Conservation (phyloP, 139 green algal genomes). For the Tetraselmis chui region DNA sequence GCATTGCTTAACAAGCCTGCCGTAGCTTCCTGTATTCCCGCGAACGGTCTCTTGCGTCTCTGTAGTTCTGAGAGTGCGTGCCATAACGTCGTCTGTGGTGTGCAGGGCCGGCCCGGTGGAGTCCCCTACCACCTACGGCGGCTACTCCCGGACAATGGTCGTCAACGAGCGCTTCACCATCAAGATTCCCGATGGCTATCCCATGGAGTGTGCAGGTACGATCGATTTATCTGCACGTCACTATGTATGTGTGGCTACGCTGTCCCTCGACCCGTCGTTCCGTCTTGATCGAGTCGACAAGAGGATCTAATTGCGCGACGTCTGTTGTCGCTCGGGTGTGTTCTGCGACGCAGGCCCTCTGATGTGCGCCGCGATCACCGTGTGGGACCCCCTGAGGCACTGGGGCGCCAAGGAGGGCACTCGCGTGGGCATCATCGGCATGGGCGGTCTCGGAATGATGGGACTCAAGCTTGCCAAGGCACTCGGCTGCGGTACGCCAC, state of each 20-base stretch:
- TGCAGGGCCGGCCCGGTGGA: not conserved
- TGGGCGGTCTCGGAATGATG: slow-evolving; percentile 8
- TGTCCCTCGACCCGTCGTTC: too few relatives aligned
- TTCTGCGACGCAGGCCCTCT: not conserved
- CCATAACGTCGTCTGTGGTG: too few relatives aligned
- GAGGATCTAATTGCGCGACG: too few relatives aligned
- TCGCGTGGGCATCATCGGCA: slow-evolving; percentile 8
- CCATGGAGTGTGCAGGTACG: not conserved
- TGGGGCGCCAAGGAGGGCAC: not conserved
- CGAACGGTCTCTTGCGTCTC: too few relatives aligned
- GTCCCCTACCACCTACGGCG: not conserved
- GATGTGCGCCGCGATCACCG: slow-evolving; percentile 15
- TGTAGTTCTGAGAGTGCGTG: too few relatives aligned
- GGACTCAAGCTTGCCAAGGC: not conserved
- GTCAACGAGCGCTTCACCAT: slow-evolving; percentile 10
- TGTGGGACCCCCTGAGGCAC: slow-evolving; percentile 1
- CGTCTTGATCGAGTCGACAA: too few relatives aligned
- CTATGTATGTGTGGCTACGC: too few relatives aligned
- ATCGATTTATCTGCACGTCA: too few relatives aligned
- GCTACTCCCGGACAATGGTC: slow-evolving; percentile 16
- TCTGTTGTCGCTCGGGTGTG: too few relatives aligned
- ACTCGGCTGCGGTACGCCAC: not conserved
- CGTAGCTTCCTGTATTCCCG: too few relatives aligned
- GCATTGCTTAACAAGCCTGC: too few relatives aligned
- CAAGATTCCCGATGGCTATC: not conserved